phyloP scores from a whole-genome alignment of 805 yeast species.

The Nakazawaea populi region DNA sequence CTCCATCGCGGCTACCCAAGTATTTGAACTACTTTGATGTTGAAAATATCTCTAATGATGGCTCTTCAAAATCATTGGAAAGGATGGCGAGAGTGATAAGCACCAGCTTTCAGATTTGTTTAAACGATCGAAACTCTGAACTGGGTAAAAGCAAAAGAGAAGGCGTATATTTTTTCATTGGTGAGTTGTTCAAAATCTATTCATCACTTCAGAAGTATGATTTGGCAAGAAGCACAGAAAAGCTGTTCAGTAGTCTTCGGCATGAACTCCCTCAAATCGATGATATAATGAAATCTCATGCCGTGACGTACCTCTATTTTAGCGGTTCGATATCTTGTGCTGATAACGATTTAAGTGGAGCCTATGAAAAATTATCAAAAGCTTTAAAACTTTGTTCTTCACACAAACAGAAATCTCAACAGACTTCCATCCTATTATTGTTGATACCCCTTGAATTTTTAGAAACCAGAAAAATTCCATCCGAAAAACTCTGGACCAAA shows the following conservation, averaged over 20 bases:
- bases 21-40: neutral
- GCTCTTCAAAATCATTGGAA: slow-evolving; percentile 13
- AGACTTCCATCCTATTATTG: slow-evolving; percentile 44
- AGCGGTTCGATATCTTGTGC: slow-evolving; percentile 62
- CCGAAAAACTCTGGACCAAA: slow-evolving; percentile 27
- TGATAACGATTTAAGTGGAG: slow-evolving; percentile 50
- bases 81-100: slow-evolving; percentile 39
- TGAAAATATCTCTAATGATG: neutral
- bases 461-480: slow-evolving; percentile 42
- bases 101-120: slow-evolving; percentile 66
- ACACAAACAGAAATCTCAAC: slow-evolving; percentile 26
- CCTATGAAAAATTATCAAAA: slow-evolving; percentile 42
- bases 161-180: slow-evolving; percentile 67
- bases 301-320: slow-evolving; percentile 61
- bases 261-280: slow-evolving; percentile 46
- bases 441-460: slow-evolving; percentile 61
- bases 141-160: slow-evolving; percentile 42
- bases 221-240: slow-evolving; percentile 67
- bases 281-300: slow-evolving; percentile 41
- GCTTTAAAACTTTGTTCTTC: slow-evolving; percentile 37
- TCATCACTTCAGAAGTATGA: slow-evolving; percentile 61
- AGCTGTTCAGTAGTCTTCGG: slow-evolving; percentile 21
- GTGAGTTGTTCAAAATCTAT: slow-evolving; percentile 64
- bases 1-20: neutral
- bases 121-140: slow-evolving; percentile 70